These are phyloP conservation scores for Cryptosporidium tyzzeri DNA, from an alignment of 169 alveolate species.

Conservation along the genomic window DNA sequence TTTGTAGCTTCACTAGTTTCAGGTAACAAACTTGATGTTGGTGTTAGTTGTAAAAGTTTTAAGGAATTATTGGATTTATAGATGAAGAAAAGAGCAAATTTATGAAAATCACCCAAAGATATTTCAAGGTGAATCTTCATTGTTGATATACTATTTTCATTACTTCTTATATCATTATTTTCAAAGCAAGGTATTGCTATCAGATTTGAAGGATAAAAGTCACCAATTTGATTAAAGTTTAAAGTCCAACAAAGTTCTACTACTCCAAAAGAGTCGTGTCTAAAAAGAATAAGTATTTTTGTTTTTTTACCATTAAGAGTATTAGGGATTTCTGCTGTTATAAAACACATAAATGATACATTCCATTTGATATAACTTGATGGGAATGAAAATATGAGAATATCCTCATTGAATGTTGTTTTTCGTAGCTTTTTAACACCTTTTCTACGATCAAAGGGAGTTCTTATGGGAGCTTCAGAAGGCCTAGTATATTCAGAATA, in stretches of 20 bases:
- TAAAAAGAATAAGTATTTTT: conserved; percentile 13
- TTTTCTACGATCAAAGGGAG: not conserved
- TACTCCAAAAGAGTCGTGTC: conserved; percentile 74
- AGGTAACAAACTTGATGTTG: not conserved
- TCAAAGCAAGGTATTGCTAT: conserved; percentile 41
- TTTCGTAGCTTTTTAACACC: not conserved
- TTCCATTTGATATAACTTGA: conserved; percentile 53
- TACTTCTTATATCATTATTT: not conserved
- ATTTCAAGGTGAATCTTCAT: conserved; percentile 4
- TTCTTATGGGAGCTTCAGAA: not conserved
- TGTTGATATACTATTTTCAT: conserved; percentile 15
- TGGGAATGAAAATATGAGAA: conserved; percentile 60
- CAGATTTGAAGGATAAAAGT: conserved; percentile 15
- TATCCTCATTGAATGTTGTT: conserved; percentile 1
- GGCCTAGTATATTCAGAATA: not conserved
- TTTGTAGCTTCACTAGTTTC: not conserved
- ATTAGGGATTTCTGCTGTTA: conserved; percentile 19
- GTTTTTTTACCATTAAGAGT: not conserved
- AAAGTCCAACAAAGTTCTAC: conserved; percentile 59
- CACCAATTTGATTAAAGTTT: not conserved
- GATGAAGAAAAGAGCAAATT: conserved; percentile 40
- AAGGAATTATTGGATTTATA: conserved; percentile 18
- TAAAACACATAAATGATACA: conserved; percentile 58
- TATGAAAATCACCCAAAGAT: not conserved
- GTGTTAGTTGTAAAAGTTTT: conserved; percentile 41